Percentiles rank a stretch among this genome's conserved stretches.
Conservation (phyloP, 192 early-diverging fungal species). For the Chytriomyces sp. region DNA sequence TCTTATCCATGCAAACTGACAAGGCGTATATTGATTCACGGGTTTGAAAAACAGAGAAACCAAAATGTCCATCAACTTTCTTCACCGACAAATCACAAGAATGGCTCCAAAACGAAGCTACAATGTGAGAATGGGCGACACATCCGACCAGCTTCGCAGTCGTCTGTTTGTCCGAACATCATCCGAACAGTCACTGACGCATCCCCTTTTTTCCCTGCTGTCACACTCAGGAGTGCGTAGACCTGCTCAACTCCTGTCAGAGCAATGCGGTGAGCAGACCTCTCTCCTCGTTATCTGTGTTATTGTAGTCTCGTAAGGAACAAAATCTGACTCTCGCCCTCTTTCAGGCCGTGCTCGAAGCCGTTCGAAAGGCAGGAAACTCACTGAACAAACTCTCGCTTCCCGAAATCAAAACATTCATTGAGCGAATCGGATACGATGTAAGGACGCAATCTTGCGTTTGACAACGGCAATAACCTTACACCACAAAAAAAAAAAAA, state of each 20-base stretch:
- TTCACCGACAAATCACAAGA: no score
- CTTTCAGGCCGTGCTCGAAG: conserved; percentile 54
- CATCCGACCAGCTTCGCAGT: no score
- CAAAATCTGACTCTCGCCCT: background rate
- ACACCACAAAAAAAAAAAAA: conserved; percentile 42
- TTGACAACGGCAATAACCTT: conserved; percentile 6
- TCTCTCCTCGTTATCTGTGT: conserved; percentile 31
- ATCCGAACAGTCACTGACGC: background rate
- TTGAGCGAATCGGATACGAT: conserved; percentile 76
- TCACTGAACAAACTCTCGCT: conserved; percentile 63
- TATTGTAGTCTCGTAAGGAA: background rate
- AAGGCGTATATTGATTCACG: no score
- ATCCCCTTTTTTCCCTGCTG: background rate
- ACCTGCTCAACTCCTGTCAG: conserved; percentile 82
- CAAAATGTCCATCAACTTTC: no score
- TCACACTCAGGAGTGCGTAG: conserved; percentile 70
- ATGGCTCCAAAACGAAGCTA: no score
- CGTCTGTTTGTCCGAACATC: no score
- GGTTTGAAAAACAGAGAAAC: no score
- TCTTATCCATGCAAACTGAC: no score
- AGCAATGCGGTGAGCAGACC: conserved; percentile 69
- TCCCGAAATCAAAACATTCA: conserved; percentile 68
- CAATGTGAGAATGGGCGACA: no score
- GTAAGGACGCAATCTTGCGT: conserved; percentile 40
- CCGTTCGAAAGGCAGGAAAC: conserved; percentile 70